These are phyloP conservation scores for Phytophthora litchii DNA, from an alignment of 352 stramenopile species.

Conservation along the genomic window DNA sequence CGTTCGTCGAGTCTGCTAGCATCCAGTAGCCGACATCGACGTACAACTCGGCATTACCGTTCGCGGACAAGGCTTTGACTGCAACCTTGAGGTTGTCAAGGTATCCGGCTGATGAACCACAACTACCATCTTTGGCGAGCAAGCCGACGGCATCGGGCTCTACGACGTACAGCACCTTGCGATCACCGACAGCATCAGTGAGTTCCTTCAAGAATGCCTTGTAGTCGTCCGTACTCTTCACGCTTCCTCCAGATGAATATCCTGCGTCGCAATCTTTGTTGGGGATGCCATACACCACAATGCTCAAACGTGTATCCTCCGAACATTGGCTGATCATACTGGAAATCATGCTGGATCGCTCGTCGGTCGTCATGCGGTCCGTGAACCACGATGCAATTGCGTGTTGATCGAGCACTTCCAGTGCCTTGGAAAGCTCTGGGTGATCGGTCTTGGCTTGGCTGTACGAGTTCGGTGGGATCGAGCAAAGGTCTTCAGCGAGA, in stretches of 20 bases:
- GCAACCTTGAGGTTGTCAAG: constrained; percentile 53
- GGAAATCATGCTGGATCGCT: constrained; percentile 28
- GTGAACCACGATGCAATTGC: constrained; percentile 61
- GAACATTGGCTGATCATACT: constrained; percentile 38
- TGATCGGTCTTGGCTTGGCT: constrained; percentile 39
- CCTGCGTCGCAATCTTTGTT: constrained; percentile 63
- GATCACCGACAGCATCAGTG: constrained; percentile 42
- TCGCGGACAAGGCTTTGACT: constrained; percentile 48
- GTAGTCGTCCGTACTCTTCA: constrained; percentile 46
- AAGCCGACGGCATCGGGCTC: constrained; percentile 63
- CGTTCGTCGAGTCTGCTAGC: constrained; percentile 35
- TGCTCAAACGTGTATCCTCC: constrained; percentile 40
- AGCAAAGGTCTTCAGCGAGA: constrained; percentile 37
- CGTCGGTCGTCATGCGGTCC: constrained; percentile 37
- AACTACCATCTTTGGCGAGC: constrained; percentile 44
- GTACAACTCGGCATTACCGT: constrained; percentile 60
- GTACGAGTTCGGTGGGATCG: constrained; percentile 34
- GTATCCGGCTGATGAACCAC: constrained; percentile 46
- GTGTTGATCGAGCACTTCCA: constrained; percentile 43
- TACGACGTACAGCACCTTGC: constrained; percentile 63
- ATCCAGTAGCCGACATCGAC: constrained; percentile 68
- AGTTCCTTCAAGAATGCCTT: constrained; percentile 47
- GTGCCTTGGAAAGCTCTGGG: constrained; percentile 33
- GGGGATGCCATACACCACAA: constrained; percentile 68
- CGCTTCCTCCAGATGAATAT: constrained; percentile 40